Conservation (phyloP, 2,329 filamentous ascomycete genomes). For the Dactylellina leptospora region DNA sequence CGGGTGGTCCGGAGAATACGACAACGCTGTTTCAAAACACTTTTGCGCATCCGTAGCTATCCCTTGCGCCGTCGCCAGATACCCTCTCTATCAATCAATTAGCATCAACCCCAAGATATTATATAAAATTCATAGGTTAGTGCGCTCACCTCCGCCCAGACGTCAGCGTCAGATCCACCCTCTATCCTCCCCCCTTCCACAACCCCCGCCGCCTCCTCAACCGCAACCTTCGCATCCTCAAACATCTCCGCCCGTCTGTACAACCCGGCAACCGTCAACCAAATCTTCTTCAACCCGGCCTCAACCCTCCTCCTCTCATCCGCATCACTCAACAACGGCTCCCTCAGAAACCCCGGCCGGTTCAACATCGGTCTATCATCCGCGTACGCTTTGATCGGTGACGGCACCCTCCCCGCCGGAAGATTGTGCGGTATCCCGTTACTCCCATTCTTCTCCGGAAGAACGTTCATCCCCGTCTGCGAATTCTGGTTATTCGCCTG, state of each 20-base stretch:
- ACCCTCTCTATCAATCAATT: slow-evolving; percentile 68
- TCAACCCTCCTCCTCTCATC: slow-evolving; percentile 59
- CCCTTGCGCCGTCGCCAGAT: slow-evolving; percentile 71
- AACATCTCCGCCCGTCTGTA: slow-evolving; percentile 83
- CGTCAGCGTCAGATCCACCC: slow-evolving; percentile 65
- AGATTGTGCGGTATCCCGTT: slow-evolving; percentile 55
- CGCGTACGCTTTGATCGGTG: slow-evolving; percentile 54
- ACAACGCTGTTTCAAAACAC: slow-evolving; percentile 83
- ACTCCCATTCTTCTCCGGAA: slow-evolving; percentile 20
- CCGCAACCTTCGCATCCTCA: slow-evolving; percentile 80
- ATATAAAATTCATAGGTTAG: neutral
- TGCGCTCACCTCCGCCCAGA: slow-evolving; percentile 77
- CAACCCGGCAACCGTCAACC: slow-evolving; percentile 87
- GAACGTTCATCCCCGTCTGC: slow-evolving; percentile 10
- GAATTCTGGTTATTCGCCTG: slow-evolving; percentile 23
- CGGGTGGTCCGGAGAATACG: slow-evolving; percentile 80
- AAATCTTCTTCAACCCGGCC: slow-evolving; percentile 76
- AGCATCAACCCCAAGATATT: slow-evolving; percentile 1
- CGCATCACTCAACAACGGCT: slow-evolving; percentile 55
- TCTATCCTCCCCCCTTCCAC: slow-evolving; percentile 71
- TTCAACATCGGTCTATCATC: slow-evolving; percentile 55
- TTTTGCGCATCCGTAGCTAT: slow-evolving; percentile 74
- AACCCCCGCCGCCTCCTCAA: slow-evolving; percentile 81
- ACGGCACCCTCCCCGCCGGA: slow-evolving; percentile 53
- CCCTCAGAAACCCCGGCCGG: slow-evolving; percentile 54